Conservation (phyloP, 2,329 filamentous ascomycete species). For the Akanthomyces lecanii region DNA sequence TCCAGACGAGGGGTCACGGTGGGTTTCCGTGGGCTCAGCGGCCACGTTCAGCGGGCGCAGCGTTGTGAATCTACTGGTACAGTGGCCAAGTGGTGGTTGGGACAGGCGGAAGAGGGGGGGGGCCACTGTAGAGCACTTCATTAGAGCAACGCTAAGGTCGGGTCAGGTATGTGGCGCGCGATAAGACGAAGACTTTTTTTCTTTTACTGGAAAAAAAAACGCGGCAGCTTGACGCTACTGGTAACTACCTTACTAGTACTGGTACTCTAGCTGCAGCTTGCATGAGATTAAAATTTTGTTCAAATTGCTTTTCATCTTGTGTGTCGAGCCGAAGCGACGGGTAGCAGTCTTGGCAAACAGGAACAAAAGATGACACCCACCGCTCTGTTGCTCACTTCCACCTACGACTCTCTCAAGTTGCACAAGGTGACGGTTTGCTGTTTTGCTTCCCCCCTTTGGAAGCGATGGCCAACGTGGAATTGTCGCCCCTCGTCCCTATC, state of each 20-base stretch:
- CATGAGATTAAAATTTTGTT: background rate
- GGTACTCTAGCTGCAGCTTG: background rate
- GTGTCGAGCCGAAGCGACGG: no score
- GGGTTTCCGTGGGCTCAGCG: background rate
- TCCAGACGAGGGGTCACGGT: background rate
- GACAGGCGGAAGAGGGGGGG: background rate
- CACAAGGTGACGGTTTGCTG: background rate
- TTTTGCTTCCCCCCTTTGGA: background rate
- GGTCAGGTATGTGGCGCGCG: background rate
- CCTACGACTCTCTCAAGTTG: background rate
- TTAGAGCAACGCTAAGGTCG: background rate
- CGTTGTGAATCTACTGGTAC: background rate
- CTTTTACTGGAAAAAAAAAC: background rate
- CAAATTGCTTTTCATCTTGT: no score
- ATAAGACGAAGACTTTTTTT: background rate
- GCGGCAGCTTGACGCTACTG: background rate
- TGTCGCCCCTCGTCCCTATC: background rate
- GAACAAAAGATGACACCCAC: background rate
- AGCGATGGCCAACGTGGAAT: background rate
- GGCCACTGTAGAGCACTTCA: background rate
- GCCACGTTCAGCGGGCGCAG: background rate
- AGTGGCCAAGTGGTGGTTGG: background rate
- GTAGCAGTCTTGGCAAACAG: background rate
- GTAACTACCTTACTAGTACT: no score
- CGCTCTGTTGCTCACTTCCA: background rate